Conservation (phyloP, 2,329 filamentous ascomycete species). For the Ophiostoma sp. region DNA sequence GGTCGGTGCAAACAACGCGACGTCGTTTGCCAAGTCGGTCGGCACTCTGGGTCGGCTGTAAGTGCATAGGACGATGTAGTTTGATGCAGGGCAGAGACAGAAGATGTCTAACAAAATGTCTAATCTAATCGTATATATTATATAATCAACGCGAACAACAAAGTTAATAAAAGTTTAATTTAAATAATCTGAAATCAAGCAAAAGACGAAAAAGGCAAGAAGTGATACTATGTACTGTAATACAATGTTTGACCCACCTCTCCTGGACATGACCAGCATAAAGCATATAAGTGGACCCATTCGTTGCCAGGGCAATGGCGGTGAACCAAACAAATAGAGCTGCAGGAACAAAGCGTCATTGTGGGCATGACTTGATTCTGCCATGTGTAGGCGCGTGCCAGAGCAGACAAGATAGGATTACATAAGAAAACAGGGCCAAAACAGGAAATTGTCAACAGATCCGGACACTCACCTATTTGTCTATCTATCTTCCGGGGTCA, state of each 20-base stretch:
- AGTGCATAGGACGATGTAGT: neutral
- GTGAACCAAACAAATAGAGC: slow-evolving; percentile 9
- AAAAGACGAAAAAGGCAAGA: neutral
- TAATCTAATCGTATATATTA: neutral
- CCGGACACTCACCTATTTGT: neutral
- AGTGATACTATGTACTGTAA: too few relatives aligned
- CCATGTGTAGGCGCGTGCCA: neutral
- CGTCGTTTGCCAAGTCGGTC: slow-evolving; percentile 35
- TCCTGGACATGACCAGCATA: slow-evolving; percentile 1
- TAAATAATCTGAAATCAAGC: neutral
- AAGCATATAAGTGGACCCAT: neutral
- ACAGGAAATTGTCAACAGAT: slow-evolving; percentile 13
- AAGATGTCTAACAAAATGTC: neutral
- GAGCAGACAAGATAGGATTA: neutral
- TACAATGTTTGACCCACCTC: slow-evolving; percentile 10
- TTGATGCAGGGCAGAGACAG: neutral
- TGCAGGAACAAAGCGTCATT: neutral
- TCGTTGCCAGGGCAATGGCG: neutral
- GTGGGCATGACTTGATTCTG: neutral
- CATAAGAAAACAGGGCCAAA: neutral
- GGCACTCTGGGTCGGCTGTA: slow-evolving; percentile 25
- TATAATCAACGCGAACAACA: neutral
- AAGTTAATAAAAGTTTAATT: neutral
- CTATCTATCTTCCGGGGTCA: slow-evolving; percentile 3
- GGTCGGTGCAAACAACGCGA: slow-evolving; percentile 36